A percentile compares a stretch with the other conserved stretches of the same genome.
Conservation (phyloP, 805 yeast species). For the Starmerella sp. region DNA sequence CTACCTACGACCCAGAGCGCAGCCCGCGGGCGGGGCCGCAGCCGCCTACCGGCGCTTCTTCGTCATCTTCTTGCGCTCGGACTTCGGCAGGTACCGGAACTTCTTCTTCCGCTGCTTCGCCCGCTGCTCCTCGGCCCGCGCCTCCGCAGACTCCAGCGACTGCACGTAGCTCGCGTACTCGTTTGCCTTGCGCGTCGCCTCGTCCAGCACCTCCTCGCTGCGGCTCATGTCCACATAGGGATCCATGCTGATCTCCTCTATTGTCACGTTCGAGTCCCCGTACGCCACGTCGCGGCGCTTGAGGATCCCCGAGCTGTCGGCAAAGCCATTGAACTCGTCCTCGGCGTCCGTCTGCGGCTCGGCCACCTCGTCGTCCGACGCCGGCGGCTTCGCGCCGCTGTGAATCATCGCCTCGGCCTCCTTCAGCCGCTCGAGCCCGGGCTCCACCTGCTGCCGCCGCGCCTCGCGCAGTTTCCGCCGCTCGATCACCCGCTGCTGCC, state of each 20-base stretch:
- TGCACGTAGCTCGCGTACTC: constrained; percentile 64
- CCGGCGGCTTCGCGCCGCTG: constrained; percentile 11
- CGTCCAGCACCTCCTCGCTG: constrained; percentile 58
- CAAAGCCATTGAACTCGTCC: constrained; percentile 34
- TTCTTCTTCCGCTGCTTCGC: constrained; percentile 40
- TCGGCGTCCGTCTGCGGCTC: constrained; percentile 24
- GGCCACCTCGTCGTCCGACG: constrained; percentile 22
- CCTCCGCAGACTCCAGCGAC: constrained; percentile 34
- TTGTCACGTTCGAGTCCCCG: constrained; percentile 39
- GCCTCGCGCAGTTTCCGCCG: constrained; percentile 62
- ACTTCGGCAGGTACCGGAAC: constrained; percentile 75
- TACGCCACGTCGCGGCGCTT: constrained; percentile 34
- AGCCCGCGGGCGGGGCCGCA: too few relatives aligned
- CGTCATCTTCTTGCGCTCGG: constrained; percentile 46
- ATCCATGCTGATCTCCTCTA: constrained; percentile 48
- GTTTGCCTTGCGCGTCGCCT: constrained; percentile 67
- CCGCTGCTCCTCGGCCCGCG: constrained; percentile 13
- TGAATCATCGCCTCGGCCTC: constrained; percentile 34
- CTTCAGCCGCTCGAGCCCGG: constrained; percentile 49
- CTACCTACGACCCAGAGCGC: too few relatives aligned
- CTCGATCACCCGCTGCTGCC: constrained; percentile 62
- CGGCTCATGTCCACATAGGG: constrained; percentile 57
- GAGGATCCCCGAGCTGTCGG: constrained; percentile 35
- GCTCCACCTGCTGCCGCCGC: constrained; percentile 51
- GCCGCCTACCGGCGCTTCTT: constrained; percentile 32